Evolutionary conservation across 2,329 filamentous ascomycete genomes (phyloP).

Genomic region (Capronia americana): DNA sequence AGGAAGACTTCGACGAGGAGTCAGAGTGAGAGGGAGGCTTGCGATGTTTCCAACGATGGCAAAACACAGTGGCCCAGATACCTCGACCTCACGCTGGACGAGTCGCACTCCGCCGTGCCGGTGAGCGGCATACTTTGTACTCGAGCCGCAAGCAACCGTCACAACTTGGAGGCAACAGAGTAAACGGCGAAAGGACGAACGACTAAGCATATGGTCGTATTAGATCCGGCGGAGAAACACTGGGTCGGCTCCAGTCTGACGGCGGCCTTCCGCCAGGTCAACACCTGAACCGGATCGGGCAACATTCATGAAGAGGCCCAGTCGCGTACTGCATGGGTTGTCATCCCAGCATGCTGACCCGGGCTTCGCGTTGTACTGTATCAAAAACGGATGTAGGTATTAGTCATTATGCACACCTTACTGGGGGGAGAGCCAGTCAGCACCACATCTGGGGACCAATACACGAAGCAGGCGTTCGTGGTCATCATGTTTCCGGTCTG

Average conservation of each 20-base stretch:
- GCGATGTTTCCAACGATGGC: not conserved
- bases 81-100: not conserved
- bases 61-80: not conserved
- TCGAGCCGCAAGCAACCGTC: not conserved
- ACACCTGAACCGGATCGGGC: not conserved
- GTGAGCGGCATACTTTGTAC: not conserved
- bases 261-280: not conserved
- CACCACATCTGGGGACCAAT: not conserved
- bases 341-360: not conserved
- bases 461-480: not conserved
- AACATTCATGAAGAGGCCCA: not conserved
- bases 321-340: not conserved
- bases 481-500: not conserved
- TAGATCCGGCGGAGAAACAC: not conserved
- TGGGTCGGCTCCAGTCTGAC: not conserved
- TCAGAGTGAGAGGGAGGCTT: conserved; percentile 10
- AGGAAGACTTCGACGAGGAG: conserved; percentile 24
- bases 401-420: not conserved
- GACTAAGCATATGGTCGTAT: not conserved
- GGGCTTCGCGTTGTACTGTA: not conserved
- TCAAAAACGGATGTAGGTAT: not conserved
- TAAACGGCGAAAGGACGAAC: not conserved
- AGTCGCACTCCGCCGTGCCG: not conserved
- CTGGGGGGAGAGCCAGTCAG: not conserved
- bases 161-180: not conserved